A percentile compares a stretch with the other conserved stretches of the same genome.
These are phyloP conservation scores for Diaporthe capsici DNA, from an alignment of 2,329 filamentous ascomycete species.

Conservation along the genomic window DNA sequence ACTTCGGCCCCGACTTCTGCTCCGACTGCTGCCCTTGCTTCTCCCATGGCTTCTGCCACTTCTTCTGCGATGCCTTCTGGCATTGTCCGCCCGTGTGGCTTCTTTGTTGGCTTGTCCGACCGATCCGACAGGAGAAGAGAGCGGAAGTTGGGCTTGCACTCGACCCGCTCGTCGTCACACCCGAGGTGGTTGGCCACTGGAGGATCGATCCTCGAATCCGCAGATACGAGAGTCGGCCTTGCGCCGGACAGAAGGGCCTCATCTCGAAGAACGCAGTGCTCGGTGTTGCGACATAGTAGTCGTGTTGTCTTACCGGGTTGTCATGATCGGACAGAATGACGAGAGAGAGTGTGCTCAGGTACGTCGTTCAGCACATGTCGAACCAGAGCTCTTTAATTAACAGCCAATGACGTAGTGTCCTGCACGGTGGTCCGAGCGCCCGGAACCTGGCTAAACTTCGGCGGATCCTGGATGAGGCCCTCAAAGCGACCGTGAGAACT, in stretches of 20 bases:
- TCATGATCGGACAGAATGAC: not conserved
- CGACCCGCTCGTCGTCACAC: not conserved
- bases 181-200: conserved; percentile 16
- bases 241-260: conserved; percentile 35
- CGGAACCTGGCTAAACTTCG: conserved; percentile 34
- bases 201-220: conserved; percentile 28
- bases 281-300: conserved; percentile 33
- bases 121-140: conserved; percentile 19
- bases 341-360: not conserved
- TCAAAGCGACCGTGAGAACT: not conserved
- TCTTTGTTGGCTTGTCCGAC: conserved; percentile 12
- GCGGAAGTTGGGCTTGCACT: not conserved
- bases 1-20: not conserved
- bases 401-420: conserved; percentile 38
- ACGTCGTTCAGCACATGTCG: conserved; percentile 16
- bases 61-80: conserved; percentile 36
- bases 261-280: conserved; percentile 27
- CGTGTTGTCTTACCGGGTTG: not conserved
- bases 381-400: conserved; percentile 8
- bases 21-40: not conserved
- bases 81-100: conserved; percentile 19
- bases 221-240: conserved; percentile 37
- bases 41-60: conserved; percentile 28
- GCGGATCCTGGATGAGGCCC: conserved; percentile 16
- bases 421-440: conserved; percentile 15